These are phyloP conservation scores for Botryococcus braunii DNA, from an alignment of 163 green algal species.

Conservation along the genomic window DNA sequence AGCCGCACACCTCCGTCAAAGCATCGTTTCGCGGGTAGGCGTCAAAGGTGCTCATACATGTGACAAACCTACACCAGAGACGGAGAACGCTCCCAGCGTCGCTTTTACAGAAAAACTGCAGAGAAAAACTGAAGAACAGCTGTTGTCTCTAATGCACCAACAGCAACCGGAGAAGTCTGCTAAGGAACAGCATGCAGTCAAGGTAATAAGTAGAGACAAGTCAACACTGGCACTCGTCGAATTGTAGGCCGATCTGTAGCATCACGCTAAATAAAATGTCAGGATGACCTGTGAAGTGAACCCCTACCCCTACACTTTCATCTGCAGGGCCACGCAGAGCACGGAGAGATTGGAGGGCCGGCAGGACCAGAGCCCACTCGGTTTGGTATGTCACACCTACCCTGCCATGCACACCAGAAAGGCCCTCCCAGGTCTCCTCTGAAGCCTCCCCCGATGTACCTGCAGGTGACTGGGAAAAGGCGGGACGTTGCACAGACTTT, in stretches of 20 bases:
- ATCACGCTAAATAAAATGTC: no score
- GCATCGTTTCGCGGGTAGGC: no score
- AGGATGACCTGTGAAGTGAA: no score
- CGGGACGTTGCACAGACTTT: constrained; percentile 22
- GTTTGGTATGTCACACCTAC: constrained; percentile 11
- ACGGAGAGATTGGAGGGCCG: background rate
- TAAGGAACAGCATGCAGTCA: constrained; percentile 7
- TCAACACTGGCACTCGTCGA: background rate
- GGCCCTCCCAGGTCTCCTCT: no score
- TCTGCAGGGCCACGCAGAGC: background rate
- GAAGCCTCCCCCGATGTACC: background rate
- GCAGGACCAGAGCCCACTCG: constrained; percentile 17
- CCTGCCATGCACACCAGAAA: background rate
- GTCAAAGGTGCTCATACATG: no score
- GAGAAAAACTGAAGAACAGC: constrained; percentile 15
- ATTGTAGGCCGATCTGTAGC: no score
- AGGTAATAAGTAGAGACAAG: background rate
- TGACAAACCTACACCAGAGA: no score
- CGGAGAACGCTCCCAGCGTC: no score
- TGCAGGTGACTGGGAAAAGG: constrained; percentile 27
- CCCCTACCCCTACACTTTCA: no score
- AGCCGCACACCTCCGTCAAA: no score
- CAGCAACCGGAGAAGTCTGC: background rate
- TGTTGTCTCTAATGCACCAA: constrained; percentile 9
- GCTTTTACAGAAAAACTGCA: constrained; percentile 11